A percentile compares a stretch with the other conserved stretches of the same genome.
These are phyloP conservation scores for Miamiensis avidus DNA, from an alignment of 169 alveolate species.

Conservation along the genomic window DNA sequence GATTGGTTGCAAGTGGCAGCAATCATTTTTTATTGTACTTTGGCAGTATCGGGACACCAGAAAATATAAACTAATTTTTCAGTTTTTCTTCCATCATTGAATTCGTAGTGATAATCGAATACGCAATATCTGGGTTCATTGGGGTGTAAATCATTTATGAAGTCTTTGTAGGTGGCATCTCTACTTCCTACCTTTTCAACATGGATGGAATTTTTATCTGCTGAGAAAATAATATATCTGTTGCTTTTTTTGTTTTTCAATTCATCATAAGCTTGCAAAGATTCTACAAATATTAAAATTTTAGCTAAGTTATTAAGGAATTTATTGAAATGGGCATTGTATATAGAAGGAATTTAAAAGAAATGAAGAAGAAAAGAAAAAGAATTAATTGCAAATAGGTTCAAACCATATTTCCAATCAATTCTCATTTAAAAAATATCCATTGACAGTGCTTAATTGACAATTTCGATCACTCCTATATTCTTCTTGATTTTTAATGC, in stretches of 20 bases:
- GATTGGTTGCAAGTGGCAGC: slow-evolving; percentile 26
- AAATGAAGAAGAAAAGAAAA: too few species aligned
- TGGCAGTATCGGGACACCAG: slow-evolving; percentile 37
- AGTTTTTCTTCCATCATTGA: slow-evolving; percentile 11
- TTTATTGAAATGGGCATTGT: too few species aligned
- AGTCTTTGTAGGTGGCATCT: slow-evolving; percentile 48
- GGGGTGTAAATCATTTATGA: slow-evolving; percentile 35
- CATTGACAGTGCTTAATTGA: too few species aligned
- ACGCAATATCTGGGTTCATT: slow-evolving; percentile 48
- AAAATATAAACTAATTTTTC: slow-evolving; percentile 11
- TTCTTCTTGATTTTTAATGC: too few species aligned
- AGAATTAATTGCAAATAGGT: too few species aligned
- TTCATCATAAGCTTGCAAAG: neutral
- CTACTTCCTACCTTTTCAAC: slow-evolving; percentile 46
- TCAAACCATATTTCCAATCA: too few species aligned
- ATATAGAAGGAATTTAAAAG: too few species aligned
- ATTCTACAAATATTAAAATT: neutral
- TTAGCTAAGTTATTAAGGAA: too few species aligned
- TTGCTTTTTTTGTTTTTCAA: too few species aligned
- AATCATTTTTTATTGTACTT: slow-evolving; percentile 20
- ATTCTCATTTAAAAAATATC: too few species aligned
- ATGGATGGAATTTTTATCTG: slow-evolving; percentile 27
- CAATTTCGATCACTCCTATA: too few species aligned
- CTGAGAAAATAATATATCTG: neutral
- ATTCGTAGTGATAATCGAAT: slow-evolving; percentile 13